Percentiles rank a stretch among this genome's conserved stretches.
Evolutionary conservation across 768 basidiomycete species (phyloP).

Genomic region (Hericium rajendrae): DNA sequence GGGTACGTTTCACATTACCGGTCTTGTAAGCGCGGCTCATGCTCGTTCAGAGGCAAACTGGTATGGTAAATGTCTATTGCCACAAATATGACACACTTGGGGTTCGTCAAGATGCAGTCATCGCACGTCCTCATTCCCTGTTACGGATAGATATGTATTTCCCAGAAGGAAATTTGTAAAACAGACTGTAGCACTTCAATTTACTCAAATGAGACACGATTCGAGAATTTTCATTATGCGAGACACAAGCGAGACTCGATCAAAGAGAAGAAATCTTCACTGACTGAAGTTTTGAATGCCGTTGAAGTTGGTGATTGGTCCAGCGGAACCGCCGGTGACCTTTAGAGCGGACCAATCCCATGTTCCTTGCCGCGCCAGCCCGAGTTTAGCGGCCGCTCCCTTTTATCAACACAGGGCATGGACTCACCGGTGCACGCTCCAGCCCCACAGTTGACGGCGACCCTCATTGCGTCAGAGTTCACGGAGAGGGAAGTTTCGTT

Average conservation of each 20-base stretch:
- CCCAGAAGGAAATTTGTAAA: not conserved
- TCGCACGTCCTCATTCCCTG: no score
- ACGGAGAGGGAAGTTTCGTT: conserved; percentile 28
- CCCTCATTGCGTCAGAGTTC: conserved; percentile 29
- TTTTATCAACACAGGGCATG: not conserved
- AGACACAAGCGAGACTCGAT: not conserved
- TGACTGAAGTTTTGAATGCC: not conserved
- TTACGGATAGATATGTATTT: no score
- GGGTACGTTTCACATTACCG: conserved; percentile 29
- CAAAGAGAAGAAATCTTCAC: not conserved
- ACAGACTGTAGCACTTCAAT: not conserved
- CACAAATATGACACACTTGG: no score
- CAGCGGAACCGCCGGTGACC: conserved; percentile 34
- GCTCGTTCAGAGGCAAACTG: not conserved
- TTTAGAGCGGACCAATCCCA: conserved; percentile 45
- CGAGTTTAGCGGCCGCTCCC: not conserved
- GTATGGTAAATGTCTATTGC: not conserved
- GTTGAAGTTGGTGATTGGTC: conserved; percentile 16
- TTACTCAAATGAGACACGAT: not conserved
- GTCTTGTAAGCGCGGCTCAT: not conserved
- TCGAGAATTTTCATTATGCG: not conserved
- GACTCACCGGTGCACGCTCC: conserved; percentile 38
- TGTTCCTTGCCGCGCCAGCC: conserved; percentile 20
- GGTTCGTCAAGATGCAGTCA: no score
- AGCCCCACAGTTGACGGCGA: conserved; percentile 48